A percentile compares a stretch with the other conserved stretches of the same genome.
These are phyloP conservation scores for Tolypocladium cylindrosporum DNA, from an alignment of 2,329 filamentous ascomycete genomes.

Conservation along the genomic window DNA sequence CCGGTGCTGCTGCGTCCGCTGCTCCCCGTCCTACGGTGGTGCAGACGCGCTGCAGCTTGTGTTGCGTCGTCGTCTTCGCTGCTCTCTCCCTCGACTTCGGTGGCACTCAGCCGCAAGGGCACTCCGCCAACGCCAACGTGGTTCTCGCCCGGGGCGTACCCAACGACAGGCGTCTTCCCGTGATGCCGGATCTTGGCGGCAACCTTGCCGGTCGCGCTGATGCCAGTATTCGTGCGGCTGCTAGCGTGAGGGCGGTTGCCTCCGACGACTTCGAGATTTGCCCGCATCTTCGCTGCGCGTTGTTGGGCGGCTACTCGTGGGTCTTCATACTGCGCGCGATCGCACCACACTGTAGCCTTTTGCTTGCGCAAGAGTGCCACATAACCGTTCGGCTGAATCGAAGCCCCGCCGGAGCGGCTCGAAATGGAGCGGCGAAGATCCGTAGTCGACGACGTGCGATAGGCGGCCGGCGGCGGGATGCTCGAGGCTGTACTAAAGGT, in stretches of 20 bases:
- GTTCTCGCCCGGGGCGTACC: conserved; percentile 69
- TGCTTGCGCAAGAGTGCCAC: conserved; percentile 94
- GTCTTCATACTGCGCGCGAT: conserved; percentile 86
- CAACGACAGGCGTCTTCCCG: conserved; percentile 66
- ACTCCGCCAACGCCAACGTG: conserved; percentile 70
- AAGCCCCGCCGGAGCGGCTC: conserved; percentile 54
- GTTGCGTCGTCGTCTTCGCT: conserved; percentile 60
- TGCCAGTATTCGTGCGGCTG: conserved; percentile 52
- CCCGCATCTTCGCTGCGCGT: conserved; percentile 76
- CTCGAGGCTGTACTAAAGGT: conserved; percentile 63
- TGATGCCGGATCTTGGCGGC: conserved; percentile 84
- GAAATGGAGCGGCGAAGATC: conserved; percentile 71
- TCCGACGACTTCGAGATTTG: conserved; percentile 72
- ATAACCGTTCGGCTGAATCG: conserved; percentile 61
- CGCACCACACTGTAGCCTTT: conserved; percentile 98
- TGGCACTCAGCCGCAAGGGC: conserved; percentile 86
- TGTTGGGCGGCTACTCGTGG: conserved; percentile 74
- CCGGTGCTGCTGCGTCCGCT: conserved; percentile 63
- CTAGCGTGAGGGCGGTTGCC: conserved; percentile 32
- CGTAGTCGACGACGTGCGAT: conserved; percentile 42
- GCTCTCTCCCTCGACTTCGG: conserved; percentile 83
- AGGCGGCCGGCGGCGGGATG: conserved; percentile 47
- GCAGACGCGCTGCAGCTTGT: conserved; percentile 33
- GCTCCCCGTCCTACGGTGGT: conserved; percentile 64
- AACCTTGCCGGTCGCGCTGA: conserved; percentile 53